phyloP scores from a whole-genome alignment of 495 filamentous ascomycete genomes.

The Antarctomyces pellizariae region DNA sequence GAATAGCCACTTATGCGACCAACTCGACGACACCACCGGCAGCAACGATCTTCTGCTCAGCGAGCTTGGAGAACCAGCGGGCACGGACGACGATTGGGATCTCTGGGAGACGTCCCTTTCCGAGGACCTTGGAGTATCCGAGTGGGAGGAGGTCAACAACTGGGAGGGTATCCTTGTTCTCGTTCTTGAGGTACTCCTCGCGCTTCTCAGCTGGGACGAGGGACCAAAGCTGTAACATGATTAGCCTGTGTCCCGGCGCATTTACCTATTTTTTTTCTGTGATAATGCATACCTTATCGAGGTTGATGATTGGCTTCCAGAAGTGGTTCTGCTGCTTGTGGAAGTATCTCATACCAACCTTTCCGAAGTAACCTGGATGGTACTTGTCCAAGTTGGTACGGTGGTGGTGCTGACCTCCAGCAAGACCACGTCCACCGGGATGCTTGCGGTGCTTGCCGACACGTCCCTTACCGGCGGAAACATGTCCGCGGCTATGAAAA shows the following conservation, averaged over 20 bases:
- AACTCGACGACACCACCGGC: slow-evolving; percentile 80
- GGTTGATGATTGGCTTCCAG: slow-evolving; percentile 40
- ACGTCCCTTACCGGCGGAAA: slow-evolving; percentile 83
- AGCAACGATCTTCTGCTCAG: slow-evolving; percentile 88
- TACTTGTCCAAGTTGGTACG: slow-evolving; percentile 86
- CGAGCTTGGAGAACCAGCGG: slow-evolving; percentile 65
- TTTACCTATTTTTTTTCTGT: background rate
- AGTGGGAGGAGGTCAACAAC: slow-evolving; percentile 82
- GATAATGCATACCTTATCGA: slow-evolving; percentile 11
- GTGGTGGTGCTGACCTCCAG: slow-evolving; percentile 93
- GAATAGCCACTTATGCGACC: slow-evolving; percentile 42
- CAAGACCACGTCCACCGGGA: slow-evolving; percentile 85
- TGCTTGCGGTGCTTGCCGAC: slow-evolving; percentile 86
- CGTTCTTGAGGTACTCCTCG: slow-evolving; percentile 52
- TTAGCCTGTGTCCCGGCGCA: no score
- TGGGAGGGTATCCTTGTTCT: slow-evolving; percentile 59
- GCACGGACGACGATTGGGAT: slow-evolving; percentile 75
- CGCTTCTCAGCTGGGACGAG: slow-evolving; percentile 64
- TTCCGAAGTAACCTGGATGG: slow-evolving; percentile 94
- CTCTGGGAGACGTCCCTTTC: slow-evolving; percentile 74
- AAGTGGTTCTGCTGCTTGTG: slow-evolving; percentile 72
- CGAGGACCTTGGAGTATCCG: slow-evolving; percentile 82
- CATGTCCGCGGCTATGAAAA: slow-evolving; percentile 59
- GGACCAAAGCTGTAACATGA: slow-evolving; percentile 75
- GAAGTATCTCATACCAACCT: slow-evolving; percentile 94